Evolutionary conservation across 768 basidiomycete species (phyloP).

Genomic region (Tulasnella sp.): DNA sequence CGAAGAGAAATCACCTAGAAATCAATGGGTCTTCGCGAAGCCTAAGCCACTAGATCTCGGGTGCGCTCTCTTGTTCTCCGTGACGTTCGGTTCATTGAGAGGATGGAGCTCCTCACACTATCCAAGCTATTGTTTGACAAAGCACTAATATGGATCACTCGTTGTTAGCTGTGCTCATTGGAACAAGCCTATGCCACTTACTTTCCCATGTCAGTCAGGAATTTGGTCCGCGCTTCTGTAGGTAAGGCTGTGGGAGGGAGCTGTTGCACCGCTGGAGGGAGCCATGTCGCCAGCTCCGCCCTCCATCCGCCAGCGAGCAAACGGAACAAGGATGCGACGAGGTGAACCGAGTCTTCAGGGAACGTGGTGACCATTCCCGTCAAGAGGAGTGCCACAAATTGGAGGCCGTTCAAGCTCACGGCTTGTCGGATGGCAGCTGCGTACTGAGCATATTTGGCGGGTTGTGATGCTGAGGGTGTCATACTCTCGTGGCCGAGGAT

Average conservation of each 20-base stretch:
- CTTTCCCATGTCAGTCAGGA: constrained; percentile 64
- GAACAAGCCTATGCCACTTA: constrained; percentile 31
- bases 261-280: constrained; percentile 58
- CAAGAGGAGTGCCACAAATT: constrained; percentile 56
- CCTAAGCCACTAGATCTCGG: constrained; percentile 4
- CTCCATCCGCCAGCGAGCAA: constrained; percentile 57
- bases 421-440: constrained; percentile 48
- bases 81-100: constrained; percentile 58
- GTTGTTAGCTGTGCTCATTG: neutral
- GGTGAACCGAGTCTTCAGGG: constrained; percentile 68
- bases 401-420: constrained; percentile 59
- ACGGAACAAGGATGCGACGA: constrained; percentile 69
- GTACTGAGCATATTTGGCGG: constrained; percentile 52
- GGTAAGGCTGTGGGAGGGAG: constrained; percentile 52
- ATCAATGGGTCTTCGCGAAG: neutral
- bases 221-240: constrained; percentile 52
- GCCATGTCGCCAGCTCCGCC: constrained; percentile 55
- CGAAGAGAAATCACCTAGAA: neutral
- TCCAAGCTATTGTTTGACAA: constrained; percentile 56
- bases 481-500: constrained; percentile 70
- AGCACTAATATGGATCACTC: constrained; percentile 34
- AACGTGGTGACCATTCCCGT: constrained; percentile 77
- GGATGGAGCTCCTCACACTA: constrained; percentile 71
- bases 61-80: constrained; percentile 30
- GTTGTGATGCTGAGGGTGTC: constrained; percentile 28